Evolutionary conservation across 192 early-diverging fungal species (phyloP), one percentile per base, ranked within the genome.

Genomic region (Backusella sp.): DNA sequence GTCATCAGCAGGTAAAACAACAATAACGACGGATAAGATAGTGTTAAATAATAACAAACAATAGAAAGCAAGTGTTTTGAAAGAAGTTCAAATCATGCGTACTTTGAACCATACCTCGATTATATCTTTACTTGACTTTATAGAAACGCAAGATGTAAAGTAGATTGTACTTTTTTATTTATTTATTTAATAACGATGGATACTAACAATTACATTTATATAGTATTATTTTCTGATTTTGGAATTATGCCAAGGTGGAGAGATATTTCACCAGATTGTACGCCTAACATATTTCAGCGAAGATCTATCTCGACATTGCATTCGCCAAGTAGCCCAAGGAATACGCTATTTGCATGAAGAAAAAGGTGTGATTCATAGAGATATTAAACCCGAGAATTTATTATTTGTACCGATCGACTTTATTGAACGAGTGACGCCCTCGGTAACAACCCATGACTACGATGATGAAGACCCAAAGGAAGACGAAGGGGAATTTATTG

Each of bases 331-430:
- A n/a, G 95, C 94, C 2, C 87, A 93, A 73, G 95, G 91, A 1
- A 88, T 98, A 28, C 84, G 88, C 52, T 96, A 98, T 76, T 84
- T 96, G 37, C 96, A 98, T 77, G 90, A 92, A 49, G 91, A 95
- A 73, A 82, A 84, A 52, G 91, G 93, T 66, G 85, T 96, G 34
- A 88, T 94, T 39, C 94, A 96, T 79, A 87, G 96, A 44, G 96
- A 98, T 79, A 95, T 98, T 72, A 98, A 98, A 86, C 92, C 92
- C 26, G 96, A 98, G 77, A 98, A 98, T 82, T 86, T 97, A 59
- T 82, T 93, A 19, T 93, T 94, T 84, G 89, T 90, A 69, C 85
- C 91, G 19, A 93, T 92, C 36, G 87, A 91, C 0, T 85, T 93
- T 23, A 86, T 88, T 52, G 70, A 78, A 56, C 66, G 77, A 8